Base-by-base conservation (phyloP, 169 alveolate genomes). In the Perkinsus chesapeaki region DNA sequence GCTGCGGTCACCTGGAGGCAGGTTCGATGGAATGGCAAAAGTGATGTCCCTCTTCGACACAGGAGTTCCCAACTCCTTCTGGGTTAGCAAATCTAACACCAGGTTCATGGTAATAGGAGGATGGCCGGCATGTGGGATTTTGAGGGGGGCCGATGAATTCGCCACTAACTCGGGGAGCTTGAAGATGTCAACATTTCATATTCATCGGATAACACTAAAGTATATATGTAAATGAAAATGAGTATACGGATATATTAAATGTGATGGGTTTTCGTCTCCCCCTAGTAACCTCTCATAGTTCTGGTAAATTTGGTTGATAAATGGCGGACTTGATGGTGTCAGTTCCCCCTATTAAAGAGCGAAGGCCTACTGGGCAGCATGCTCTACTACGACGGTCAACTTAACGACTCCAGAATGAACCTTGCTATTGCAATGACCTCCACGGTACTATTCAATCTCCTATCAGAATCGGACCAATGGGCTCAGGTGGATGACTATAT, bases 301-400 rank as follows among this genome's bases (percentile, higher is more conserved):
- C 60, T n/a, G n/a, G n/a, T n/a, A n/a, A n/a, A 43, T 43, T 43
- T 43, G 23, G 60, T 16, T 43, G 60, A 9, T 43, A 16, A 43
- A 5, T 9, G 60, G 5, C 60, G 23, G 60, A 9, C 60, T 16
- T 60, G 73, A 5, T 36, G 36, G 19, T 73, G 73, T 73, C 31
- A 93, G 27, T 96, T 96, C 73, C 98, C 98, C 10, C 95, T 95
- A 27, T 92, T 97, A 38, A 94, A 95, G 39, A 93, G 92, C 48
- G 95, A 95, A 5, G 96, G 97, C 36, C 94, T 97, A 47, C 95
- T 94, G 73, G 98, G 98, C 9, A 94, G 97, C 0, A 97, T 98
- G 0, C 95, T 93, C 19, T 93, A 92, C 60, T 93, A 93, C 73
- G 95, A 93, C 92, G 95, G 95, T 5, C 93, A 39, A 73, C 94